Conservation (phyloP, 139 green algal genomes). For the Chlorella sp. region DNA sequence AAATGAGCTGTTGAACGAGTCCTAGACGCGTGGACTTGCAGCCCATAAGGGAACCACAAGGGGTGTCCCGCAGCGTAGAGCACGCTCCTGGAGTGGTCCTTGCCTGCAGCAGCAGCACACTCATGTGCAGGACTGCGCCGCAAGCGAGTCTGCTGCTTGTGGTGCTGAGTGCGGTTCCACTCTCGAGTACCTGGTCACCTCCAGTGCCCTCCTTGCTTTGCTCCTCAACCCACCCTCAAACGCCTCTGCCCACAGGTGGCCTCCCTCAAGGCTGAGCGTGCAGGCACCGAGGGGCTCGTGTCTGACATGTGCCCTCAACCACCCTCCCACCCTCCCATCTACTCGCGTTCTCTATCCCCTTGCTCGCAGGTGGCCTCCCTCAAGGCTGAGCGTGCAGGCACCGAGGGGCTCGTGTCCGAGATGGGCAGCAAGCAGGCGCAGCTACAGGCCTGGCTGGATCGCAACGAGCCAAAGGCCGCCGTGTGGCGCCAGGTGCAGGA, state of each 20-base stretch:
- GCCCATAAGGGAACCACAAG: not conserved
- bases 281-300: slow-evolving; percentile 59
- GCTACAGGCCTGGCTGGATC: slow-evolving; percentile 59
- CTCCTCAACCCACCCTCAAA: too few species aligned
- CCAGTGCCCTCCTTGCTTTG: too few species aligned
- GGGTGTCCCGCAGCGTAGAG: too few species aligned
- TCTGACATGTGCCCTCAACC: slow-evolving; percentile 49
- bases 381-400: slow-evolving; percentile 51
- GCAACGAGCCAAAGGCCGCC: slow-evolving; percentile 47
- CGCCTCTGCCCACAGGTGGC: slow-evolving; percentile 3
- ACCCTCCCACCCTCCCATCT: too few species aligned
- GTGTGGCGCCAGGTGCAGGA: not conserved
- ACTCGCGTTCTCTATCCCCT: not conserved
- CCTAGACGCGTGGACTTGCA: too few species aligned
- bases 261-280: slow-evolving; percentile 41
- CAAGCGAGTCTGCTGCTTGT: too few species aligned
- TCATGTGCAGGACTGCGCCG: too few species aligned
- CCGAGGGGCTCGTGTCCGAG: slow-evolving; percentile 59
- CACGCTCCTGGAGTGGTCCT: too few species aligned
- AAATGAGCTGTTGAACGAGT: not conserved
- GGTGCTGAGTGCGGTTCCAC: too few species aligned
- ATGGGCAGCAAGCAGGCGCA: slow-evolving; percentile 40
- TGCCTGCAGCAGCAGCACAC: too few species aligned
- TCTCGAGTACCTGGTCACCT: too few species aligned
- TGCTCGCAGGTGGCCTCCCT: slow-evolving; percentile 8